phyloP scores from a whole-genome alignment of 768 basidiomycete species.

The Termitomyces eurrhizus region DNA sequence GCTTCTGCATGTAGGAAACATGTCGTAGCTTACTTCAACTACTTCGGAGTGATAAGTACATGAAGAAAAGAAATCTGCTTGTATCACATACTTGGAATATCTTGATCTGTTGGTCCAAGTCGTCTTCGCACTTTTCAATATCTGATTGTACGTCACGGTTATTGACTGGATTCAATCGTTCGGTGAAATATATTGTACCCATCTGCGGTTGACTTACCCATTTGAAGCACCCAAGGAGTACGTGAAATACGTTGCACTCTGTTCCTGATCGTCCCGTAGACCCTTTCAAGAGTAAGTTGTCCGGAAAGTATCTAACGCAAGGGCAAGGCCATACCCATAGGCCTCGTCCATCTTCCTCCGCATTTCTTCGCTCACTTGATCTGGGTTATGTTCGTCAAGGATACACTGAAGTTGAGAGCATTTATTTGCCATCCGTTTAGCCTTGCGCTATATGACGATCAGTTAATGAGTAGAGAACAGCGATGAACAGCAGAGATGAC shows the following conservation, averaged over 20 bases:
- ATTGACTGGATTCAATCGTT: constrained; percentile 31
- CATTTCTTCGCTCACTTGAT: constrained; percentile 37
- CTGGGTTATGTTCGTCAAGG: constrained; percentile 35
- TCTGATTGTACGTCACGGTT: constrained; percentile 42
- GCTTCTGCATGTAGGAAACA: background rate
- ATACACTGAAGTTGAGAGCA: constrained; percentile 36
- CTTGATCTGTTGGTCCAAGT: constrained; percentile 38
- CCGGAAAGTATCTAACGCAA: background rate
- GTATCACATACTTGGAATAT: constrained; percentile 35
- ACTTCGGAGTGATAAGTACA: background rate
- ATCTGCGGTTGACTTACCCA: constrained; percentile 28
- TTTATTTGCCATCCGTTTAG: constrained; percentile 36
- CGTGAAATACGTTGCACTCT: constrained; percentile 36
- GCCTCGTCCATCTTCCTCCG: constrained; percentile 38
- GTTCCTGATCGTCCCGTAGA: constrained; percentile 34
- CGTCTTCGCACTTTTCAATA: constrained; percentile 37
- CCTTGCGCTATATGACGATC: constrained; percentile 30
- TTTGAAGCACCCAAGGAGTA: constrained; percentile 33
- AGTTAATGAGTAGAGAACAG: background rate
- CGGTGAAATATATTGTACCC: background rate
- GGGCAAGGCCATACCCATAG: constrained; percentile 31
- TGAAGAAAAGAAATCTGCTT: background rate
- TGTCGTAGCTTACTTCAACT: constrained; percentile 21
- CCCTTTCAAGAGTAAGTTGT: constrained; percentile 24
- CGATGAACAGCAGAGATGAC: constrained; percentile 22